Evolutionary conservation across 768 basidiomycete genomes (phyloP).

Genomic region (Lactarius psammicola): DNA sequence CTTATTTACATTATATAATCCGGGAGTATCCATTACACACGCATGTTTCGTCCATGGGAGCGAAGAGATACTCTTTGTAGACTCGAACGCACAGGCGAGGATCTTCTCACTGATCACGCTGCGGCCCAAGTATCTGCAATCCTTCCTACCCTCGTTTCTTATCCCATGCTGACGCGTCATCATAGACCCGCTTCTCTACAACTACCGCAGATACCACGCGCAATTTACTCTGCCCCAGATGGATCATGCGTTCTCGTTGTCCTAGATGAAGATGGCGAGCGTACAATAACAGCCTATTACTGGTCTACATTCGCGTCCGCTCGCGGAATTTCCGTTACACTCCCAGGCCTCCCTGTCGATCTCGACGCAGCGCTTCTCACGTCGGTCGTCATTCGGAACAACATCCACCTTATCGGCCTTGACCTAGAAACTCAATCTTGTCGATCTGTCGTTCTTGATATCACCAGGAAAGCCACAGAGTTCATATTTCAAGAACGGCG

Average conservation of each 20-base stretch:
- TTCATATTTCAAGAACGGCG: conserved; percentile 36
- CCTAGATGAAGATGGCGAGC: conserved; percentile 22
- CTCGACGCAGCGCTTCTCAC: conserved; percentile 2
- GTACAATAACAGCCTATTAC: conserved; percentile 45
- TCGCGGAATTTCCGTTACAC: conserved; percentile 40
- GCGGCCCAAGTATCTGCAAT: conserved; percentile 51
- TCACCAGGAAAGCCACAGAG: conserved; percentile 50
- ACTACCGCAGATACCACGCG: conserved; percentile 37
- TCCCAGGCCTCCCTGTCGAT: conserved; percentile 19
- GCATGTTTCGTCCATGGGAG: conserved; percentile 47
- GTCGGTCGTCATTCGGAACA: background rate
- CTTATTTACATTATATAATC: conserved; percentile 44
- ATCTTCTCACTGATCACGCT: conserved; percentile 53
- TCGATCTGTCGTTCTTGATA: conserved; percentile 48
- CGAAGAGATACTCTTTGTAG: conserved; percentile 53
- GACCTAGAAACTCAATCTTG: conserved; percentile 36
- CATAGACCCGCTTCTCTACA: conserved; percentile 46
- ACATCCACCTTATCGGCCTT: conserved; percentile 28
- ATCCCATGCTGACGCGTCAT: background rate
- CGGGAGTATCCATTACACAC: conserved; percentile 33
- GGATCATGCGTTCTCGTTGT: conserved; percentile 50
- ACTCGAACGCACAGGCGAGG: conserved; percentile 43
- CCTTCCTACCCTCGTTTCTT: background rate
- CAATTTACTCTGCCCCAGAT: conserved; percentile 50
- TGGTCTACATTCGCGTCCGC: conserved; percentile 55